Evolutionary conservation across 2,329 filamentous ascomycete species (phyloP), one percentile per base, ranked within the genome.

Genomic region (Fusarium sp.): DNA sequence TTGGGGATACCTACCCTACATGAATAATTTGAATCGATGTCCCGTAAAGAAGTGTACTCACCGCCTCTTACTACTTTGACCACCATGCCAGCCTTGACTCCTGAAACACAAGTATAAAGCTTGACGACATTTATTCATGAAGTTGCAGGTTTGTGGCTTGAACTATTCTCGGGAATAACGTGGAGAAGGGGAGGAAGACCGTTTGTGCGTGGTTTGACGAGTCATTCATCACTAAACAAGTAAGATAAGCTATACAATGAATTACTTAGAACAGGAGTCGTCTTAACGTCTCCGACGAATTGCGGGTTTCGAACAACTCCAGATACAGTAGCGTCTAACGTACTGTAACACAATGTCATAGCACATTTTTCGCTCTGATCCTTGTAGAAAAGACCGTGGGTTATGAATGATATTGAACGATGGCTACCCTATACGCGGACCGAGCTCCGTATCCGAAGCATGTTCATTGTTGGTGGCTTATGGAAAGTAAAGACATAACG

Each of bases 161-260:
- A 22, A 63, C 39, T 38, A 65, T 42, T 16, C 7, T 41, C 44
- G 53, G 53, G 16, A 60, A 58, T 71, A 51, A 41, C 44, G 24
- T 41, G 58, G 31, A 28, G 11, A 44, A 42, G 38, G 28, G 31
- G 45, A 33, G 35, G 28, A 16, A 15, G 28, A 38, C 53, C 38
- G 53, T 71, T 60, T 26, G 51, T 35, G 33, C 13, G 50, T 69
- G 65, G 50, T 65, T 66, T 68, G 35, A 58, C 70, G 70, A 72
- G 70, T 72, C 70, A 71, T 70, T 65, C 30, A 16, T 36, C 12
- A 26, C 38, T 15, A 20, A 45, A 51, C 31, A 51, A 33, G 16
- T 16, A 57, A 57, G 54, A 57, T 57, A 20, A 35, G 36, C 45
- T 14, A 42, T 24, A n/a, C n/a, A 28, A 33, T n/a, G 20, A 12